Evolutionary conservation across 139 green algal species (phyloP).

Genomic region (Chlamydomonas asymmetrica): DNA sequence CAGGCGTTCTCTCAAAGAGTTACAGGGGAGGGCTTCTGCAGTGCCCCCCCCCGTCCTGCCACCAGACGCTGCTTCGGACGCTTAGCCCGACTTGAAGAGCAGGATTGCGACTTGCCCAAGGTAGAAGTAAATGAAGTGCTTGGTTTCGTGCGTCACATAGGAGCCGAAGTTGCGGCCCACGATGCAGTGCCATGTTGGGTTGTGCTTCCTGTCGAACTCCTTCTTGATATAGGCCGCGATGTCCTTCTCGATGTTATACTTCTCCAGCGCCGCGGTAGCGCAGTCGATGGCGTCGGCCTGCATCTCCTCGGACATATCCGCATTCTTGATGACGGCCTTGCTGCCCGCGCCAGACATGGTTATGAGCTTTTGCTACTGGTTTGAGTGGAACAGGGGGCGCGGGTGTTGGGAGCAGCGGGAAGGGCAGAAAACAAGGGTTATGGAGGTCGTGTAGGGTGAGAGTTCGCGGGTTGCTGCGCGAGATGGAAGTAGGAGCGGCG

Average conservation of each 20-base stretch:
- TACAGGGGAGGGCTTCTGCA: no score
- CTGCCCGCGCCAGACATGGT: slow-evolving; percentile 20
- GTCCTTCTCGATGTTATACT: slow-evolving; percentile 98
- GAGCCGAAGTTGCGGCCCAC: slow-evolving; percentile 97
- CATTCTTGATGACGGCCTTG: slow-evolving; percentile 90
- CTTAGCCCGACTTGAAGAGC: slow-evolving; percentile 95
- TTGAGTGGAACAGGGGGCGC: no score
- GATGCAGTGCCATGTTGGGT: slow-evolving; percentile 98
- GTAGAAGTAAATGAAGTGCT: slow-evolving; percentile 99
- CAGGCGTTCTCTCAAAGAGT: no score
- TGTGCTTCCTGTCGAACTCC: slow-evolving; percentile 98
- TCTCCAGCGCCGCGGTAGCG: slow-evolving; percentile 90
- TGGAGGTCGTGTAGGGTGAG: no score
- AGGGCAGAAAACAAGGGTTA: no score
- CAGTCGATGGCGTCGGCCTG: slow-evolving; percentile 90
- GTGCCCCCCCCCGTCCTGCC: not conserved
- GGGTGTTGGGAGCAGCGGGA: no score
- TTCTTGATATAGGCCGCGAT: slow-evolving; percentile 99
- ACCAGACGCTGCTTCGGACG: not conserved
- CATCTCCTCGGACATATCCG: slow-evolving; percentile 97
- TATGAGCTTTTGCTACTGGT: no score
- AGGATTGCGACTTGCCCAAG: slow-evolving; percentile 86
- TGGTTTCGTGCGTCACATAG: slow-evolving; percentile 98
- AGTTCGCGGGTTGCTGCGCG: no score
- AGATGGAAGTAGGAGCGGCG: no score